phyloP scores from a whole-genome alignment of 1,284 basidiomycete genomes.

The Sanghuangporus weigelae region DNA sequence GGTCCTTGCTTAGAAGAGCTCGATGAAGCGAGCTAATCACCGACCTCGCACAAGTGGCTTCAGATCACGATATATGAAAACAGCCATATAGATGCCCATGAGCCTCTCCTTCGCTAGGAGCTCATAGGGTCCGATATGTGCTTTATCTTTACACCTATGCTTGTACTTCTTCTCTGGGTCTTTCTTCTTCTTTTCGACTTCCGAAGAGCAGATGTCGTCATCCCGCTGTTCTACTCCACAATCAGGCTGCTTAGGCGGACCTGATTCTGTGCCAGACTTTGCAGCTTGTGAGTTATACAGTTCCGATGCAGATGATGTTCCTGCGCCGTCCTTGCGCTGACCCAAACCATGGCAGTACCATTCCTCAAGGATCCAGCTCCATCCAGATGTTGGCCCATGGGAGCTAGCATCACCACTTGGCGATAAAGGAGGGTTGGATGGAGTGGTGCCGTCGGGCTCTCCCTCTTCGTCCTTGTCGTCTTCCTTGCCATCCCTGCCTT shows the following conservation, averaged over 20 bases:
- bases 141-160: slow-evolving; percentile 27
- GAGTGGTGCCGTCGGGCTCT: background rate
- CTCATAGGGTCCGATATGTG: slow-evolving; percentile 67
- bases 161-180: slow-evolving; percentile 31
- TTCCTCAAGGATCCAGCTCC: slow-evolving; percentile 17
- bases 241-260: background rate
- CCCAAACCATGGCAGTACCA: slow-evolving; percentile 15
- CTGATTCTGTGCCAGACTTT: background rate
- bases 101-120: slow-evolving; percentile 79
- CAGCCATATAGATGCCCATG: slow-evolving; percentile 80
- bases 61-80: slow-evolving; percentile 68
- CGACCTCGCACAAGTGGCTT: slow-evolving; percentile 53
- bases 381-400: slow-evolving; percentile 8
- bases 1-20: background rate
- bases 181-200: slow-evolving; percentile 22
- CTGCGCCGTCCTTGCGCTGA: background rate
- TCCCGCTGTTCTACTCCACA: background rate
- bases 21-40: slow-evolving; percentile 18
- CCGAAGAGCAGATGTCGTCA: background rate
- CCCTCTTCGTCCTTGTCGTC: slow-evolving; percentile 10
- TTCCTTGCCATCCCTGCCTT: slow-evolving; percentile 24
- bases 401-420: background rate
- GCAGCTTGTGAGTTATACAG: slow-evolving; percentile 9
- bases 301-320: slow-evolving; percentile 6
- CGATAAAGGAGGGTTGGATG: background rate